Evolutionary conservation across 495 filamentous ascomycete genomes (phyloP).

Genomic region (Sporormia fimetaria): DNA sequence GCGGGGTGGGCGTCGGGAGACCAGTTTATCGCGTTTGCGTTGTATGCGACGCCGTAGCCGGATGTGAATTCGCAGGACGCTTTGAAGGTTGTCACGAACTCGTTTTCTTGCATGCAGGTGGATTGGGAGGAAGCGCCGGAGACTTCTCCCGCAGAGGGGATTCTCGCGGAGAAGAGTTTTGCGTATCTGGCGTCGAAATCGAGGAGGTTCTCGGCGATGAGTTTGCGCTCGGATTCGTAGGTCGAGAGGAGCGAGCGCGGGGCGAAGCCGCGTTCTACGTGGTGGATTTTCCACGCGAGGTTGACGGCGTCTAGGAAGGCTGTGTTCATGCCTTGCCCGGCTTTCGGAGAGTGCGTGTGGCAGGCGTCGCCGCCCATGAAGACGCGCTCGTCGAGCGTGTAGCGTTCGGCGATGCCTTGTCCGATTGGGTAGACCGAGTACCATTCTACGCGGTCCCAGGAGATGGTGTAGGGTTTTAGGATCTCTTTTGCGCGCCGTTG

Average conservation of each 20-base stretch:
- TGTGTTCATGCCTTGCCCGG: conserved; percentile 69
- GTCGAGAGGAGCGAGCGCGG: conserved; percentile 49
- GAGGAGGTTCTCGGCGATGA: conserved; percentile 61
- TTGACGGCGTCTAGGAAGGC: conserved; percentile 47
- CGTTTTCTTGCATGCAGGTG: conserved; percentile 43
- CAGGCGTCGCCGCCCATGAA: conserved; percentile 55
- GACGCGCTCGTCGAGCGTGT: conserved; percentile 48
- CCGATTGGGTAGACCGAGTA: conserved; percentile 54
- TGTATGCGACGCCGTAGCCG: conserved; percentile 54
- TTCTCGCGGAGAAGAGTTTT: conserved; percentile 39
- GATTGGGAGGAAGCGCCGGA: conserved; percentile 12
- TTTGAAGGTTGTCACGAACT: conserved; percentile 56
- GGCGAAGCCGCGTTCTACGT: conserved; percentile 44
- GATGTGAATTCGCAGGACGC: conserved; percentile 54
- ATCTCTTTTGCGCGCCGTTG: conserved; percentile 50
- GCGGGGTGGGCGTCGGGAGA: conserved; percentile 57
- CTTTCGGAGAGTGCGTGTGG: conserved; percentile 59
- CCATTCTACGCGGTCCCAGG: conserved; percentile 49
- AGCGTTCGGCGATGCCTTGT: conserved; percentile 58
- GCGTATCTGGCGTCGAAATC: conserved; percentile 49
- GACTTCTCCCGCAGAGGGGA: conserved; percentile 48
- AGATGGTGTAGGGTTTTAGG: conserved; percentile 47
- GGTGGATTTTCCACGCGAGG: conserved; percentile 62
- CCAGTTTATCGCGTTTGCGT: conserved; percentile 56
- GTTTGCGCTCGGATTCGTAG: conserved; percentile 57